Evolutionary conservation across 73 alveolate genomes (phyloP).

Genomic region (Paramecium octaurelia): DNA sequence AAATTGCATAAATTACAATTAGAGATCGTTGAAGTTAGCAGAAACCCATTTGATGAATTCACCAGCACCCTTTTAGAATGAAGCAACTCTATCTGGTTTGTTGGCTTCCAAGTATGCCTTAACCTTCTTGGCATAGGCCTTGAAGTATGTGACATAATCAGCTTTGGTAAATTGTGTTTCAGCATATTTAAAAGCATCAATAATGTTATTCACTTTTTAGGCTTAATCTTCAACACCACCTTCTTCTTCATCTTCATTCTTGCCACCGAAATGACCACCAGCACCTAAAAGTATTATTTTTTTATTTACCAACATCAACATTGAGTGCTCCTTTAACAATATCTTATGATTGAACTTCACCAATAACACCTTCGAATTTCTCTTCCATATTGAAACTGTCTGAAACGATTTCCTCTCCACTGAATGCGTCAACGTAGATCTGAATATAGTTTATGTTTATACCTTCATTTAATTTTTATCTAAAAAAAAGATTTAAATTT

Average conservation of each 20-base stretch:
- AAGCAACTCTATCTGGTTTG: constrained; percentile 82
- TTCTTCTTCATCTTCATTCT: constrained; percentile 60
- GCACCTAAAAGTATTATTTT: neutral
- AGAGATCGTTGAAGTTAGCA: constrained; percentile 84
- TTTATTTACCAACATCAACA: constrained; percentile 47
- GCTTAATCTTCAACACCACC: constrained; percentile 63
- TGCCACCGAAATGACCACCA: constrained; percentile 60
- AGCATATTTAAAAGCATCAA: constrained; percentile 77
- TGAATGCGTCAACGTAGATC: constrained; percentile 58
- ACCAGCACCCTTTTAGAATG: constrained; percentile 88
- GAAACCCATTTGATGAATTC: constrained; percentile 83
- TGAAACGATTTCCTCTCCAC: constrained; percentile 56
- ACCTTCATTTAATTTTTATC: constrained; percentile 52
- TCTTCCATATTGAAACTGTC: constrained; percentile 45
- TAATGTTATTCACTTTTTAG: constrained; percentile 81
- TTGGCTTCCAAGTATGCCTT: constrained; percentile 76
- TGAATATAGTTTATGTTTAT: neutral
- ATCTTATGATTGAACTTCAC: constrained; percentile 34
- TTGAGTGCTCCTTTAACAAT: constrained; percentile 49
- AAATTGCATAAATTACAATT: constrained; percentile 44
- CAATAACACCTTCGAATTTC: constrained; percentile 39
- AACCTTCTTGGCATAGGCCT: constrained; percentile 82
- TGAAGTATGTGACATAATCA: constrained; percentile 79
- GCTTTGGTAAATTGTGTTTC: constrained; percentile 80
- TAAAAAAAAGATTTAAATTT: constrained; percentile 45